These are phyloP conservation scores for Diospyros lotus DNA, from an alignment of 148 eudicot species.

Conservation along the genomic window DNA sequence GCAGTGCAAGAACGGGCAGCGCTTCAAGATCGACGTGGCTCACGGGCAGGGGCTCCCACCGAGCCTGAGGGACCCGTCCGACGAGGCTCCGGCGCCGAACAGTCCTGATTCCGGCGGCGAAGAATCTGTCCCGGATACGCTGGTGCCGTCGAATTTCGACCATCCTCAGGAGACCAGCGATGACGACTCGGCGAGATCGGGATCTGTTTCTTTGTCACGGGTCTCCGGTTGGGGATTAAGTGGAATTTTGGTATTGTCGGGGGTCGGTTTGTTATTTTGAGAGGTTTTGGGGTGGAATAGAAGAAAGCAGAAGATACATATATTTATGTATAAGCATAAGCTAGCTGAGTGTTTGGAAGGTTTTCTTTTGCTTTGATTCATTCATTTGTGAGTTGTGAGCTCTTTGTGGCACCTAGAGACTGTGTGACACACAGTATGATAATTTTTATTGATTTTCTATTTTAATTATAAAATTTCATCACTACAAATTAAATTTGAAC, in stretches of 20 bases:
- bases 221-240: conserved; percentile 21
- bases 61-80: conserved; percentile 35
- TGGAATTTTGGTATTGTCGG: conserved; percentile 25
- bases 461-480: too few relatives aligned
- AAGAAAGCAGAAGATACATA: too few relatives aligned
- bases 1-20: conserved; percentile 69
- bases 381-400: too few relatives aligned
- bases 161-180: conserved; percentile 42
- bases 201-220: conserved; percentile 17
- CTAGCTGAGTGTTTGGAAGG: too few relatives aligned
- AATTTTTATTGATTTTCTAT: too few relatives aligned
- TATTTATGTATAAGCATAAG: too few relatives aligned
- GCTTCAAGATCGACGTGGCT: conserved; percentile 58
- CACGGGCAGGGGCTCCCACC: conserved; percentile 75
- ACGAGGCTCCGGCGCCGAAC: conserved; percentile 40
- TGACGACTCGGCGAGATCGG: conserved; percentile 17
- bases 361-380: too few relatives aligned
- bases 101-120: conserved; percentile 49
- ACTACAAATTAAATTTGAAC: too few relatives aligned
- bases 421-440: too few relatives aligned
- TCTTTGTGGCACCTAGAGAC: too few relatives aligned
- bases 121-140: conserved; percentile 48
- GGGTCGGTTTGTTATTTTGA: conserved; percentile 5
- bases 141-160: conserved; percentile 51
- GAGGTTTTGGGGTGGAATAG: too few relatives aligned